Evolutionary conservation across 2,329 filamentous ascomycete genomes (phyloP).

Genomic region (Daldinia sp.): DNA sequence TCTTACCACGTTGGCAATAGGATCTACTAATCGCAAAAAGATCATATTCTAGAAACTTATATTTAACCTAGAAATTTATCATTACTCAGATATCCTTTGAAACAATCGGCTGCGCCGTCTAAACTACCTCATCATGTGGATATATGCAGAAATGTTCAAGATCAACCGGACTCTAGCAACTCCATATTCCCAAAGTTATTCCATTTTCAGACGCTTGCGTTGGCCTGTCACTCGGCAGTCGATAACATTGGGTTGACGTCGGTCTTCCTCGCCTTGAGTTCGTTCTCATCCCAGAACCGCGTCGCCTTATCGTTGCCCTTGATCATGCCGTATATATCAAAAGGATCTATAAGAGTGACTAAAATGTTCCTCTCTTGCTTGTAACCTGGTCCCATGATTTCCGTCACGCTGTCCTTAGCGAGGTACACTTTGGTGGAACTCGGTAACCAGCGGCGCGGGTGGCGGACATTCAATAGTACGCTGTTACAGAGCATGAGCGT

Average conservation of each 20-base stretch:
- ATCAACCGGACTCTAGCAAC: background rate
- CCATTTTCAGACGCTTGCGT: constrained; percentile 4
- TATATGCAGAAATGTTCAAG: background rate
- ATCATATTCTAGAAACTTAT: background rate
- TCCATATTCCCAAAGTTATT: background rate
- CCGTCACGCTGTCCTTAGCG: constrained; percentile 57
- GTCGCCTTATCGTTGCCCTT: constrained; percentile 47
- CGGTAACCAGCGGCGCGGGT: constrained; percentile 62
- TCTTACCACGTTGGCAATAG: no score
- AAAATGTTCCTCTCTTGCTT: constrained; percentile 56
- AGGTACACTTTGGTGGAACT: constrained; percentile 59
- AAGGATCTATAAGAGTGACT: constrained; percentile 53
- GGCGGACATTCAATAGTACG: constrained; percentile 58
- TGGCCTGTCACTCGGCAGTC: background rate
- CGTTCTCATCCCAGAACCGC: constrained; percentile 49
- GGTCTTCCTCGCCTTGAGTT: constrained; percentile 5
- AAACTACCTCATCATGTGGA: background rate
- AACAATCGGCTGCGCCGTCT: background rate
- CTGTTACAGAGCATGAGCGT: constrained; percentile 61
- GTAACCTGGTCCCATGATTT: constrained; percentile 59
- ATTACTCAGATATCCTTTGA: background rate
- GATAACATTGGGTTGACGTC: background rate
- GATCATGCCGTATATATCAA: constrained; percentile 50
- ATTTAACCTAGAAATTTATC: no score
- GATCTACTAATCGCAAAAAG: background rate